phyloP scores from a whole-genome alignment of 2,329 filamentous ascomycete genomes.

The Fusarium oxysporum region DNA sequence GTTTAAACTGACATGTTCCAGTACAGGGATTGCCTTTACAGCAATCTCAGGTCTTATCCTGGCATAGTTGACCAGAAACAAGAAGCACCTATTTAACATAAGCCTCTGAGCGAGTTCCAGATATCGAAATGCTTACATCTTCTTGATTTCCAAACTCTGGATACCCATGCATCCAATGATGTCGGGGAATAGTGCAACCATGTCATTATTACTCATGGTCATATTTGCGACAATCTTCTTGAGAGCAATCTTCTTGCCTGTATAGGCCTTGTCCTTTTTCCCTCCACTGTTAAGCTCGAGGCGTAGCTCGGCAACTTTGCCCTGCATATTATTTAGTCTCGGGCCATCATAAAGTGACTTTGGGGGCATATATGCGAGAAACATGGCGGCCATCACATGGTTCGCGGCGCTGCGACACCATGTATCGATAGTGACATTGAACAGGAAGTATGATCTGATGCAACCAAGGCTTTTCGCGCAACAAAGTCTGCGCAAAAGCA shows the following conservation, averaged over 20 bases:
- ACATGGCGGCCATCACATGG: constrained; percentile 56
- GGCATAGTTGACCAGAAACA: constrained; percentile 97
- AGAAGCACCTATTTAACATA: constrained; percentile 79
- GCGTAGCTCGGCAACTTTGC: constrained; percentile 97
- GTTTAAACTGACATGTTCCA: constrained; percentile 74
- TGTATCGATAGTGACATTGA: constrained; percentile 21
- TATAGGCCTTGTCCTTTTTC: constrained; percentile 98
- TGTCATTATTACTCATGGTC: constrained; percentile 99
- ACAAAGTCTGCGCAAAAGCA: not conserved
- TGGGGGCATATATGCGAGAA: constrained; percentile 64
- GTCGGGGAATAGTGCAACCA: constrained; percentile 96
- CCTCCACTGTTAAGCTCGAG: constrained; percentile 92
- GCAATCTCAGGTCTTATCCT: constrained; percentile 94
- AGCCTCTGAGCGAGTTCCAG: constrained; percentile 1
- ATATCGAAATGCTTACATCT: constrained; percentile 75
- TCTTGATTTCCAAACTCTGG: constrained; percentile 96
- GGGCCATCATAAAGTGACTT: constrained; percentile 55
- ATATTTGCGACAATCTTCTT: constrained; percentile 99
- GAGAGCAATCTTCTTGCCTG: constrained; percentile 94
- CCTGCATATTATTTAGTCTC: constrained; percentile 76
- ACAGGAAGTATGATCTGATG: not conserved
- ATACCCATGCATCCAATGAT: constrained; percentile 97
- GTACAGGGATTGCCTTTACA: constrained; percentile 88
- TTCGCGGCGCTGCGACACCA: constrained; percentile 14
- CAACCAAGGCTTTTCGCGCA: not conserved